These are phyloP conservation scores for Agaricales sp. DNA, from an alignment of 1,284 basidiomycete genomes.

Conservation along the genomic window DNA sequence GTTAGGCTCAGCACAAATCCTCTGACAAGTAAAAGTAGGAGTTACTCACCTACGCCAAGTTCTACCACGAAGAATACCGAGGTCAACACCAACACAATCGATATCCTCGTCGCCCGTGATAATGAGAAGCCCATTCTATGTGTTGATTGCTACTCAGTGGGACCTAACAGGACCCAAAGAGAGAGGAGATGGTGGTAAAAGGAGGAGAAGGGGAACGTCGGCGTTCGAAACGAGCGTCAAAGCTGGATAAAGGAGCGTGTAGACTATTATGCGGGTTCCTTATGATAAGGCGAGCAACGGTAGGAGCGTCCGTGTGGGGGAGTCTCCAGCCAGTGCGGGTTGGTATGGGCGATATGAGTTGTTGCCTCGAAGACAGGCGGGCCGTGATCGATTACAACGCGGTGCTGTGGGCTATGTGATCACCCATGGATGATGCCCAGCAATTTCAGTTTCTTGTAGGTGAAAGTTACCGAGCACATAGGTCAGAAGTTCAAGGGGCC, in stretches of 20 bases:
- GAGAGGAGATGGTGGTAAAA: too few relatives aligned
- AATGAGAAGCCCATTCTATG: slow-evolving; percentile 26
- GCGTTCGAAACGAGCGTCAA: neutral
- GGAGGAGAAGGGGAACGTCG: neutral
- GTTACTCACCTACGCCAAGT: slow-evolving; percentile 48
- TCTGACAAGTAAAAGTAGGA: neutral
- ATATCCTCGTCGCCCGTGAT: slow-evolving; percentile 72
- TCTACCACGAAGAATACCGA: slow-evolving; percentile 90
- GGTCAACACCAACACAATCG: slow-evolving; percentile 78
- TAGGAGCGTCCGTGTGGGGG: neutral
- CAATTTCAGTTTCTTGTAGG: too few relatives aligned
- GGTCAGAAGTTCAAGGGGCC: too few relatives aligned
- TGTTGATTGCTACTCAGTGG: neutral
- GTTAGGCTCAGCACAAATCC: neutral
- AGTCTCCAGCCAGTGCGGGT: too few relatives aligned
- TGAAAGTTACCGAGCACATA: too few relatives aligned
- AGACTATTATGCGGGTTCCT: neutral
- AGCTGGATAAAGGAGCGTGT: neutral
- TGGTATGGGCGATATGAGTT: too few relatives aligned
- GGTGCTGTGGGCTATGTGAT: too few relatives aligned
- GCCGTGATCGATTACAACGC: too few relatives aligned
- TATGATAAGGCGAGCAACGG: neutral
- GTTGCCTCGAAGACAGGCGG: too few relatives aligned
- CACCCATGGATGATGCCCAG: too few relatives aligned
- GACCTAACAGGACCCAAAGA: too few relatives aligned